Evolutionary conservation across 768 basidiomycete species (phyloP).

Genomic region (Pleurotus giganteus): DNA sequence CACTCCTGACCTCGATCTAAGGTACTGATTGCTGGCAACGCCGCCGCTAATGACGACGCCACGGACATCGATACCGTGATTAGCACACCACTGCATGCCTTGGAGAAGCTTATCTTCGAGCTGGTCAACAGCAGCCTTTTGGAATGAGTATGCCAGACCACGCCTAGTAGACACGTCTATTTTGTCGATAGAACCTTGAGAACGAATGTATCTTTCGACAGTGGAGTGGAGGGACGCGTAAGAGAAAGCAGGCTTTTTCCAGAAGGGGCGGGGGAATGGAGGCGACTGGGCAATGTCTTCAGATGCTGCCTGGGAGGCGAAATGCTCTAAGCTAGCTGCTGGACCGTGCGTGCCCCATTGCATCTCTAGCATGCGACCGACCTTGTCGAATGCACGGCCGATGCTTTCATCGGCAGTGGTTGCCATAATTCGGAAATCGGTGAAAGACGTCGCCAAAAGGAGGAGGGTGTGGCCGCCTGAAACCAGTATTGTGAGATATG

Average conservation of each 20-base stretch:
- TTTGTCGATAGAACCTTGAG: slow-evolving; percentile 38
- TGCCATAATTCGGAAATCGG: slow-evolving; percentile 66
- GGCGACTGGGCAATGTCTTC: slow-evolving; percentile 28
- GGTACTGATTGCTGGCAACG: slow-evolving; percentile 75
- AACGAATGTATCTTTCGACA: slow-evolving; percentile 55
- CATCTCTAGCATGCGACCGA: slow-evolving; percentile 66
- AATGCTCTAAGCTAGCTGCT: slow-evolving; percentile 80
- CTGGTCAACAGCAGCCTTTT: slow-evolving; percentile 67
- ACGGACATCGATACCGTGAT: slow-evolving; percentile 40
- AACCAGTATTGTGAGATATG: slow-evolving; percentile 85
- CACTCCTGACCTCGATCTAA: slow-evolving; percentile 47
- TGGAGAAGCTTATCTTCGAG: slow-evolving; percentile 71
- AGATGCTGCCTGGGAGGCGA: slow-evolving; percentile 42
- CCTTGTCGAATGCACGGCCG: slow-evolving; percentile 83
- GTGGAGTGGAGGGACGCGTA: slow-evolving; percentile 76
- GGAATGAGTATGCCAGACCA: slow-evolving; percentile 69
- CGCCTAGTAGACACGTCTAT: slow-evolving; percentile 37
- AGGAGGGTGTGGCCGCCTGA: slow-evolving; percentile 96
- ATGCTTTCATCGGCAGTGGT: slow-evolving; percentile 75
- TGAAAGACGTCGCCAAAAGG: slow-evolving; percentile 62
- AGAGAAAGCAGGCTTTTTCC: slow-evolving; percentile 65
- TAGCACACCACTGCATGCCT: slow-evolving; percentile 43
- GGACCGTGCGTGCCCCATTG: slow-evolving; percentile 63
- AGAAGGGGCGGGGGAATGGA: slow-evolving; percentile 47
- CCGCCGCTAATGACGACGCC: slow-evolving; percentile 88